Evolutionary conservation across 2,329 filamentous ascomycete genomes (phyloP).

Genomic region (Alternaria sp.): DNA sequence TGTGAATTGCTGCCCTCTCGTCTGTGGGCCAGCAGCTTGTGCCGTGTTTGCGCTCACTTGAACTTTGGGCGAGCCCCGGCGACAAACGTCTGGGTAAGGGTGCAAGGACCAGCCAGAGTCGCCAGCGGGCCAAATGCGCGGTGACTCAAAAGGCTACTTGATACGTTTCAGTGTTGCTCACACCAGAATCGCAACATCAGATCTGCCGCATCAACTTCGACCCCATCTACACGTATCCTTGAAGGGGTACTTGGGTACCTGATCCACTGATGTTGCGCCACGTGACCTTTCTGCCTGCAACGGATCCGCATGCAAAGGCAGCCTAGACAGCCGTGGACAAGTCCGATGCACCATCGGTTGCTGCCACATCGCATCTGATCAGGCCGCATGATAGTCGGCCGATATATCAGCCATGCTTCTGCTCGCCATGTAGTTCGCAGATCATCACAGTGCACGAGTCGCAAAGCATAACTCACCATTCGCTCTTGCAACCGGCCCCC

Average conservation of each 20-base stretch:
- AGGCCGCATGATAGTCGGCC: conserved; percentile 24
- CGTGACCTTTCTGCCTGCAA: conserved; percentile 1
- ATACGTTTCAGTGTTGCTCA: neutral
- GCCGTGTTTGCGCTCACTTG: neutral
- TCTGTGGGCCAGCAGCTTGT: neutral
- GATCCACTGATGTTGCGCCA: conserved; percentile 5
- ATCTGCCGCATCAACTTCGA: neutral
- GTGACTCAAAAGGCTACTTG: neutral
- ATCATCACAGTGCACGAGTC: conserved; percentile 11
- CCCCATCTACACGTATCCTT: neutral
- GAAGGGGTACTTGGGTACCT: neutral
- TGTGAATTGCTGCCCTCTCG: conserved; percentile 7
- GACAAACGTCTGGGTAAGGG: neutral
- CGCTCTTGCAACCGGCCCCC: conserved; percentile 16
- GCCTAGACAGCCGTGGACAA: conserved; percentile 21
- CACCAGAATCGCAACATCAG: neutral
- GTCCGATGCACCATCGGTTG: neutral
- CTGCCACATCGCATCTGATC: conserved; percentile 26
- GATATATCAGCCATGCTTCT: conserved; percentile 11
- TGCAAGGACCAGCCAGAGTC: neutral
- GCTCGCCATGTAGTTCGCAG: conserved; percentile 21
- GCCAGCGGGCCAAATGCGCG: neutral
- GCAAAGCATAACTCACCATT: conserved; percentile 5
- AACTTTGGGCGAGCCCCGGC: neutral
- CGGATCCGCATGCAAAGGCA: conserved; percentile 13